Conservation (phyloP, 2,329 filamentous ascomycete species). For the Penicillium sclerotiorum region DNA sequence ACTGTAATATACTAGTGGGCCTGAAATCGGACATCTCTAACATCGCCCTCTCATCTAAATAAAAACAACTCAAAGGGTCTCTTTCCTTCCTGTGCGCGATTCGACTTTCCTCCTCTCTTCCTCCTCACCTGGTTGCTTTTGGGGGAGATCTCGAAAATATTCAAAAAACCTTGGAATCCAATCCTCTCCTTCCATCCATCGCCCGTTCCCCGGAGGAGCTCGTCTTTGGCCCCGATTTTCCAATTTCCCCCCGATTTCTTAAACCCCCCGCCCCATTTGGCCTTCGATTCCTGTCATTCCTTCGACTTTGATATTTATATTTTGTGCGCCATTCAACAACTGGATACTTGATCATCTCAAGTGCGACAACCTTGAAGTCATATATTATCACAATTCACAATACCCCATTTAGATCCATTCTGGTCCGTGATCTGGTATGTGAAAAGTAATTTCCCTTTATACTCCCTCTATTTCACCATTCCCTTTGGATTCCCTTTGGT, state of each 20-base stretch:
- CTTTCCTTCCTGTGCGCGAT: slow-evolving; percentile 14
- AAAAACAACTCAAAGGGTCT: slow-evolving; percentile 24
- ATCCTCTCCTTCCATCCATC: slow-evolving; percentile 9
- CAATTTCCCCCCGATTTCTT: slow-evolving; percentile 23
- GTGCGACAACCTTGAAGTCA: too few species aligned
- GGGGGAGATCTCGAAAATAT: too few species aligned
- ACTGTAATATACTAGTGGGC: slow-evolving; percentile 8
- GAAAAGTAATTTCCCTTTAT: too few species aligned
- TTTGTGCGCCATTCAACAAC: background rate
- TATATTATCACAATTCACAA: too few species aligned
- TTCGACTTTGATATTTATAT: background rate
- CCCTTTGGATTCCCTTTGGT: too few species aligned
- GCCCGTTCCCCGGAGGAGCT: slow-evolving; percentile 44
- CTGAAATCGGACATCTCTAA: slow-evolving; percentile 21
- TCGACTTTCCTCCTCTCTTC: slow-evolving; percentile 14
- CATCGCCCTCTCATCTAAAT: slow-evolving; percentile 18
- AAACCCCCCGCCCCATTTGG: slow-evolving; percentile 13
- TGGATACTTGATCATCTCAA: too few species aligned
- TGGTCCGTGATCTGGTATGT: too few species aligned
- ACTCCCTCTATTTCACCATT: background rate
- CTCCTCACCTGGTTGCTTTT: slow-evolving; percentile 10
- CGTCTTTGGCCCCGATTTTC: too few species aligned
- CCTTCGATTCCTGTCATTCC: slow-evolving; percentile 10
- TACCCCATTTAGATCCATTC: too few species aligned
- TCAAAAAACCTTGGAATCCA: too few species aligned